Base-by-base conservation (phyloP, 805 yeast genomes). In the Lipomyces starkeyi region DNA sequence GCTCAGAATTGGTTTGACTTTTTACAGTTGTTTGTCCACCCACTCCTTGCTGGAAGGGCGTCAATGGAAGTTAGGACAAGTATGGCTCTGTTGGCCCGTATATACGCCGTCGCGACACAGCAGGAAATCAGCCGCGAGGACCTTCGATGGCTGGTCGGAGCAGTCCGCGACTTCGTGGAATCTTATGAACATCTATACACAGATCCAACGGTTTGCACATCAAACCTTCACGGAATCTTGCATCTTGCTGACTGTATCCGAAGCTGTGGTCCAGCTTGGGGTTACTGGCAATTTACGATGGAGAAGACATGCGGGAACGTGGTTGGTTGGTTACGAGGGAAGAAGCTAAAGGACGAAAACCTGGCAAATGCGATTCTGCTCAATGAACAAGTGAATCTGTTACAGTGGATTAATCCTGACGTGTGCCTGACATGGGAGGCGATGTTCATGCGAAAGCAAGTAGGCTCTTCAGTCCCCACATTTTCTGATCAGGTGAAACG, bases 1-100 rank as follows among this genome's bases (percentile, higher is more conserved):
- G 54, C 54, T 14, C 54, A 49, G 22, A 49, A 49, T n/a, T 49
- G 54, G 54, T n/a, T 49, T n/a, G 54, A 49, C 25, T n/a, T 49
- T 49, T n/a, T 49, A 3, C 54, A n/a, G n/a, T n/a, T n/a, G n/a
- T n/a, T 27, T 47, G 20, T 47, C 3, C 25, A 47, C 11, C 53
- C 53, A 47, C 14, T 47, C 11, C 53, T 47, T 8, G 53, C 6
- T 14, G 11, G 17, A 14, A 47, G 53, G 25, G 53, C 53, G 1
- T 11, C n/a, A 11, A 11, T 14, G 11, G 53, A 47, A 17, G n/a
- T n/a, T 17, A 6, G 54, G 53, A 20, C 13, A 47, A 47, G 13
- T 34, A 9, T 34, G 37, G 29, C 13, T 8, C 37, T 11, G 37
- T 11, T 34, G 37, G 13, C 37, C 13, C 9, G 13, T 8, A 11